A percentile compares a stretch with the other conserved stretches of the same genome.
Evolutionary conservation across 1,139 yeast genomes (phyloP).

Genomic region (Candida smagusa): DNA sequence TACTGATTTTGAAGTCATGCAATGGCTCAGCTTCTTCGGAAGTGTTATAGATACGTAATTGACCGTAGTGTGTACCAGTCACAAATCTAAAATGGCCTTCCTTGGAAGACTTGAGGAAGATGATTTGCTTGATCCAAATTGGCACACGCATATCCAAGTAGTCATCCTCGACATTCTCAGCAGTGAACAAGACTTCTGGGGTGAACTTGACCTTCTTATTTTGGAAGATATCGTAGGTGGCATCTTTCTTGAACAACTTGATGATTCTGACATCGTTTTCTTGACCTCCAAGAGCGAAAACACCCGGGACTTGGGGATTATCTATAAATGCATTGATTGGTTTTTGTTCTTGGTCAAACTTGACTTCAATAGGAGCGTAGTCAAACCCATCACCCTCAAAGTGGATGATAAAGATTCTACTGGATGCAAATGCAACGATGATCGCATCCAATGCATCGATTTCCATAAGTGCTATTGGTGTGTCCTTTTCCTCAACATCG

Average conservation of each 20-base stretch:
- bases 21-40: slow-evolving; percentile 58
- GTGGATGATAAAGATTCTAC: slow-evolving; percentile 45
- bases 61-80: slow-evolving; percentile 70
- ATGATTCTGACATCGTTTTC: slow-evolving; percentile 62
- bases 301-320: slow-evolving; percentile 41
- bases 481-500: slow-evolving; percentile 22
- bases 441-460: slow-evolving; percentile 29
- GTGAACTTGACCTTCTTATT: slow-evolving; percentile 15
- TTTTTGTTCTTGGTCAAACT: slow-evolving; percentile 31
- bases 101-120: slow-evolving; percentile 36
- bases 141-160: slow-evolving; percentile 65
- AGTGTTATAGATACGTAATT: slow-evolving; percentile 61
- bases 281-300: slow-evolving; percentile 73
- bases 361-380: slow-evolving; percentile 27
- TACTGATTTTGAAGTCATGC: slow-evolving; percentile 44
- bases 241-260: slow-evolving; percentile 30
- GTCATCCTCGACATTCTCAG: slow-evolving; percentile 67
- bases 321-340: slow-evolving; percentile 47
- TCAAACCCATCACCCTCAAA: slow-evolving; percentile 27
- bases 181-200: slow-evolving; percentile 40
- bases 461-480: slow-evolving; percentile 30
- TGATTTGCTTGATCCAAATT: slow-evolving; percentile 55
- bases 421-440: slow-evolving; percentile 46
- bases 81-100: slow-evolving; percentile 43
- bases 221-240: slow-evolving; percentile 16